These are phyloP conservation scores for Macrophomina phaseolina DNA, from an alignment of 2,329 filamentous ascomycete genomes.

Conservation along the genomic window DNA sequence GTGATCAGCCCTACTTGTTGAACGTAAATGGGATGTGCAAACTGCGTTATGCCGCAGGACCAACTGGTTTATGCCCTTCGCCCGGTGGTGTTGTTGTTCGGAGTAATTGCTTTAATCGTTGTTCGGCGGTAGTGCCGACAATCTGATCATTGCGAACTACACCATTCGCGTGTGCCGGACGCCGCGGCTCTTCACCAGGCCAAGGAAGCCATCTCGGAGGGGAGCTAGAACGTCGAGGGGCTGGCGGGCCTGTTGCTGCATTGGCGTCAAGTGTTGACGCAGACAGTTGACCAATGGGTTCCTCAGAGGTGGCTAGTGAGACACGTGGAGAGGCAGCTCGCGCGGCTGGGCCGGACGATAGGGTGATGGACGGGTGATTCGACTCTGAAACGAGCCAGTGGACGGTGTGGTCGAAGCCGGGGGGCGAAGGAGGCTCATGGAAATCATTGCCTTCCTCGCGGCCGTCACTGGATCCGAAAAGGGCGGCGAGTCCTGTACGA, in stretches of 20 bases:
- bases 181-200: conserved; percentile 2
- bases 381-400: conserved; percentile 22
- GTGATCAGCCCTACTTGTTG: neutral
- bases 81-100: neutral
- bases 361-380: conserved; percentile 3
- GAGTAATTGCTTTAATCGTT: conserved; percentile 15
- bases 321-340: conserved; percentile 23
- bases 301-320: conserved; percentile 21
- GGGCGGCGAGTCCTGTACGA: conserved; percentile 19
- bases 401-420: neutral
- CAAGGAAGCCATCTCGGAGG: conserved; percentile 19
- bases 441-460: conserved; percentile 2
- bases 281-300: neutral
- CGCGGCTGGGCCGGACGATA: conserved; percentile 14
- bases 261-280: neutral
- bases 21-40: neutral
- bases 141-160: neutral
- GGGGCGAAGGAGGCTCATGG: conserved; percentile 1
- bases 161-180: neutral
- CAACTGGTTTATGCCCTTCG: conserved; percentile 2
- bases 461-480: conserved; percentile 18
- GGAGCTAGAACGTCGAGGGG: neutral
- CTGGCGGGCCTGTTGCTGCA: neutral
- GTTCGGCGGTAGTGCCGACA: neutral
- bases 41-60: neutral